Evolutionary conservation across 2,329 filamentous ascomycete genomes (phyloP).

Genomic region (Cytospora schulzeri): DNA sequence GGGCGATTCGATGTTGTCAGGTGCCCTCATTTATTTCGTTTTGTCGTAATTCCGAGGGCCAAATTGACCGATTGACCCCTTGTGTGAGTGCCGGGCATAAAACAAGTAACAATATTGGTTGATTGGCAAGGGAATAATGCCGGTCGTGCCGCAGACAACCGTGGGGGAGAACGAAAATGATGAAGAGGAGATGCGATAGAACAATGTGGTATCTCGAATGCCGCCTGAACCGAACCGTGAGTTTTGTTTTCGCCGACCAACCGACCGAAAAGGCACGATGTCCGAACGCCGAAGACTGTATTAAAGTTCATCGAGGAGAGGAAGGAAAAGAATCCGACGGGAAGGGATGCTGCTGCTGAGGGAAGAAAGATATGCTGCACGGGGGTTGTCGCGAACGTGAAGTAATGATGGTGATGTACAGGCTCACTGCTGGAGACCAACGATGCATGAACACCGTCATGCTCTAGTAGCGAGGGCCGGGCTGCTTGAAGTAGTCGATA

Average conservation of each 20-base stretch:
- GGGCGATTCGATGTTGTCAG: neutral
- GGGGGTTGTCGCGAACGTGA: neutral
- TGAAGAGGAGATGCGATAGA: neutral
- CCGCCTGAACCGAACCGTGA: neutral
- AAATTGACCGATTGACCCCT: neutral
- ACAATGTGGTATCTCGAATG: neutral
- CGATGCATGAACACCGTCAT: neutral
- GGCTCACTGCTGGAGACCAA: neutral
- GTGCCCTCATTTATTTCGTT: neutral
- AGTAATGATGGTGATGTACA: neutral
- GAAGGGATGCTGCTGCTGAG: neutral
- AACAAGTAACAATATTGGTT: neutral
- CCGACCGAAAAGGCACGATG: neutral
- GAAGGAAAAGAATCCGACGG: no score
- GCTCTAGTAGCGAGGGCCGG: constrained; percentile 10
- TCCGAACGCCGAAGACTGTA: neutral
- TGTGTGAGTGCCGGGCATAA: neutral
- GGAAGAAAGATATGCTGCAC: neutral
- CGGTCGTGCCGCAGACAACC: neutral
- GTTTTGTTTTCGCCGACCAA: neutral
- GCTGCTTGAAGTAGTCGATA: constrained; percentile 5
- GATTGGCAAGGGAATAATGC: neutral
- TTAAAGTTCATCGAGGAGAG: neutral
- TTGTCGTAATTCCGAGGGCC: no score
- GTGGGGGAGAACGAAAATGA: neutral